A percentile compares a stretch with the other conserved stretches of the same genome.
These are phyloP conservation scores for Fusarium vanettenii DNA, from an alignment of 2,329 filamentous ascomycete species.

Conservation along the genomic window DNA sequence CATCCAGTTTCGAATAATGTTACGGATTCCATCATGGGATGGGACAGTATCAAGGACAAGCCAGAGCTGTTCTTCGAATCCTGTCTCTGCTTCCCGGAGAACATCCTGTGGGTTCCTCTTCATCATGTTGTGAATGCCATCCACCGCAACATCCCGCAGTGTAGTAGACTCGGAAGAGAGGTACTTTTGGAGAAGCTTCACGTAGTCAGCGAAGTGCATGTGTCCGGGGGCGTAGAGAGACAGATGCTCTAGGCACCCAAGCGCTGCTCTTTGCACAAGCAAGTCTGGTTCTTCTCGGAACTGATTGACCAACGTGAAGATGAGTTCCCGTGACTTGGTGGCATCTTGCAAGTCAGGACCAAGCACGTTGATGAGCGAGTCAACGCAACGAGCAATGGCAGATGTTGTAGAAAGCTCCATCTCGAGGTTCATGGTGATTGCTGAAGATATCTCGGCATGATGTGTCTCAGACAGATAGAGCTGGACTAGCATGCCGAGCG, in stretches of 20 bases:
- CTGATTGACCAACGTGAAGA: slow-evolving; percentile 85
- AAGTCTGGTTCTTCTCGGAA: slow-evolving; percentile 81
- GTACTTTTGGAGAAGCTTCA: slow-evolving; percentile 82
- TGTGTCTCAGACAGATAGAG: slow-evolving; percentile 93
- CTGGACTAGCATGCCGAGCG: slow-evolving; percentile 92
- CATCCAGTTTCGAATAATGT: slow-evolving; percentile 92
- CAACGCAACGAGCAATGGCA: slow-evolving; percentile 87
- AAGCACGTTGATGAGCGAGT: slow-evolving; percentile 96
- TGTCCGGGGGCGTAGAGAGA: slow-evolving; percentile 91
- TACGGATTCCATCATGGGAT: slow-evolving; percentile 81
- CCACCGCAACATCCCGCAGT: slow-evolving; percentile 83
- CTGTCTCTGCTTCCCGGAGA: slow-evolving; percentile 77
- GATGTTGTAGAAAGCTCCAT: slow-evolving; percentile 84
- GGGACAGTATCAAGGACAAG: slow-evolving; percentile 83
- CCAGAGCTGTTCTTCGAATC: slow-evolving; percentile 93
- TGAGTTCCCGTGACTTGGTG: slow-evolving; percentile 89
- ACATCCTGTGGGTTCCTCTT: slow-evolving; percentile 89
- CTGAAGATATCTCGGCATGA: slow-evolving; percentile 82
- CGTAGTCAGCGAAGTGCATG: slow-evolving; percentile 86
- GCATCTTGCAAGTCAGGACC: slow-evolving; percentile 95
- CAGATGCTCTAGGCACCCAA: slow-evolving; percentile 89
- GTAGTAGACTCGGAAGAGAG: slow-evolving; percentile 76
- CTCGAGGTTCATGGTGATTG: slow-evolving; percentile 90
- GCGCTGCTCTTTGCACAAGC: slow-evolving; percentile 78
- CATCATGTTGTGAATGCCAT: slow-evolving; percentile 95